Percentiles rank a stretch among this genome's conserved stretches.
phyloP scores from a whole-genome alignment of 2,329 filamentous ascomycete genomes.

The Pezizomycotina sp. region DNA sequence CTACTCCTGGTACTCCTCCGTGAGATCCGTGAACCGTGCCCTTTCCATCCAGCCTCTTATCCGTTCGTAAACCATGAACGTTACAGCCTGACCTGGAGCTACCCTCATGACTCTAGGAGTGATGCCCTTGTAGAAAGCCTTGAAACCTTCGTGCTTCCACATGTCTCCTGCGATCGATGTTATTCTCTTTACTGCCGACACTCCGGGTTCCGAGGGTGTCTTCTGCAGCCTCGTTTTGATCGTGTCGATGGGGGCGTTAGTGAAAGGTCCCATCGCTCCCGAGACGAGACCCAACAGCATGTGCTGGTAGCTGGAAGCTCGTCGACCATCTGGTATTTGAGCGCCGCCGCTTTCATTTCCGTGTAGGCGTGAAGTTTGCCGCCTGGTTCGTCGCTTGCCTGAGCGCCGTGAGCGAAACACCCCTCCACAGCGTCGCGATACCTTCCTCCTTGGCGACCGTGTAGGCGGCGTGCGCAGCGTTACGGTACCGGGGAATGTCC shows the following conservation, averaged over 20 bases:
- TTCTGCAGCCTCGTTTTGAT: conserved; percentile 96
- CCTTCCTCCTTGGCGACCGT: conserved; percentile 90
- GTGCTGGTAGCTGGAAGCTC: conserved; percentile 79
- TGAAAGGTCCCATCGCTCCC: conserved; percentile 88
- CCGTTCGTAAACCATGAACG: conserved; percentile 37
- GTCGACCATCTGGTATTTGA: conserved; percentile 46
- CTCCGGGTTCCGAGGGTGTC: conserved; percentile 64
- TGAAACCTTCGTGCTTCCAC: conserved; percentile 85
- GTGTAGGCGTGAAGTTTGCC: conserved; percentile 95
- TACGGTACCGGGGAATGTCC: conserved; percentile 59
- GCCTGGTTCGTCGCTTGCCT: conserved; percentile 95
- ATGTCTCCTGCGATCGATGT: conserved; percentile 61
- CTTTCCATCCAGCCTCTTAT: conserved; percentile 32
- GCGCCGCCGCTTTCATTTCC: conserved; percentile 69
- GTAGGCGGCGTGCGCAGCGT: conserved; percentile 46
- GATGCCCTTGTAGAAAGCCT: conserved; percentile 98
- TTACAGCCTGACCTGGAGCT: conserved; percentile 70
- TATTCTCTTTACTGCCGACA: conserved; percentile 66
- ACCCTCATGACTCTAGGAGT: conserved; percentile 95
- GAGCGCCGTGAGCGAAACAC: conserved; percentile 81
- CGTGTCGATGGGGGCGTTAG: conserved; percentile 94
- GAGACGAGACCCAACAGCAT: conserved; percentile 77
- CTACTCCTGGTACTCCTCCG: conserved; percentile 32
- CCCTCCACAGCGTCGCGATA: conserved; percentile 70
- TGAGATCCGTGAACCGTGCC: conserved; percentile 31